Evolutionary conservation across 768 basidiomycete species (phyloP), one percentile per base, ranked within the genome.

Genomic region (Pseudohyphozyma bogoriensis): DNA sequence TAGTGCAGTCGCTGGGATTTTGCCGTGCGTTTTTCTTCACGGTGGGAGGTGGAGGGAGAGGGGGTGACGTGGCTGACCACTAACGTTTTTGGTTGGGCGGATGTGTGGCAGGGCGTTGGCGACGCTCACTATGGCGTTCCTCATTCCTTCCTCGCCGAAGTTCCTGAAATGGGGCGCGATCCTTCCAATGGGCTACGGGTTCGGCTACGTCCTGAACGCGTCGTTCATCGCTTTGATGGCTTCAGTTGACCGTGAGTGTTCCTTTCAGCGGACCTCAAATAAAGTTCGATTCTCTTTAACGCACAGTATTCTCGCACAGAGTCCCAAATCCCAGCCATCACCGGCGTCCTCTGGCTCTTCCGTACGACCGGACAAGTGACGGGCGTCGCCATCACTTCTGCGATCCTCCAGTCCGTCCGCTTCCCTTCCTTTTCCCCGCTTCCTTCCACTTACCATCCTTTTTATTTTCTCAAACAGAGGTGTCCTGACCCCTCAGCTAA

Each of bases 341-440:
- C 47, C 9, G 66, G 58, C 24, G 49, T 47, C 1, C 42, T 51
- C 32, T 95, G 95, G 75, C 78, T 93, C 45, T 93, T 92, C 78
- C 46, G 66, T 36, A 46, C 90, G 88, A 78, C 93, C 45, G 93
- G 92, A 5, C 93, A 96, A 76, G 92, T 93, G 22, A 79, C 93
- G 55, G 93, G 93, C 35, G 93, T 97, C 56, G 87, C 87, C 68
- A 76, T 90, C 42, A 84, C 85, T 67, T 85, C 89, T 37, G 85
- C 89, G 0, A 74, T 96, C 40, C 75, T 91, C 37, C 93, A 96
- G 75, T 31, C 16, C 28, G 49, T 50, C 6, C 24, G 3, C 28
- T 9, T 26, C 45, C 12, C 15, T 46, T 9, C 45, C 12, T 16
- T 46, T 18, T 3, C 12, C 26, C 22, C 9, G 12, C 22, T n/a